Evolutionary conservation across 2,329 filamentous ascomycete genomes (phyloP), one percentile per base, ranked within the genome.

Genomic region (Stylonectria norvegica): DNA sequence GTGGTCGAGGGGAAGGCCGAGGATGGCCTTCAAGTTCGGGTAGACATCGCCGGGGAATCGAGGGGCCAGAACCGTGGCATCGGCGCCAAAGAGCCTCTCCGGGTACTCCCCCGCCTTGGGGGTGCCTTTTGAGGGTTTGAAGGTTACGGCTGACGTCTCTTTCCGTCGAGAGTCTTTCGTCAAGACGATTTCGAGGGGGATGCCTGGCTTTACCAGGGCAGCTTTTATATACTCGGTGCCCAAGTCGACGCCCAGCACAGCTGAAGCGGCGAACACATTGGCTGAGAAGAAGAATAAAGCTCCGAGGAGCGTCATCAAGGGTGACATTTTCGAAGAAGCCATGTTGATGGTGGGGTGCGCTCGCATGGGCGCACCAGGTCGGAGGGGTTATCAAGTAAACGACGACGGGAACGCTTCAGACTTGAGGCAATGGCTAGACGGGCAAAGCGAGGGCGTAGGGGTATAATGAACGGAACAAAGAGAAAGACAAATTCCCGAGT

Each of bases 221-320:
- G 91, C 91, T 72, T 97, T 98, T 71, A 98, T 86, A 70, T 95
- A 96, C 65, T 95, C 89, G 41, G 93, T 96, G 53, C 93, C 93
- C 39, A 98, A 76, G 67, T 98, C 93, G 57, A 98, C 79, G 49
- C 93, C 93, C 16, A 98, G 73, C 14, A 97, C 90, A 38, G 89
- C 88, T 7, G 88, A 71, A 35, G 69, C 68, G 18, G 76, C 77
- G 29, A 75, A 68, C 29, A 73, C 75, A 50, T 78, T 60, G 33
- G 60, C 49, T n/a, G 65, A 56, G 27, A 68, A 51, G 35, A 67
- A 50, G 36, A 67, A 58, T 38, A 66, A 39, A 38, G 58, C 61
- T 49, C 64, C 64, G 35, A 70, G 58, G 54, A 68, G 59, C 49
- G 63, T 56, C 50, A 57, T 59, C 54, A 70, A 50, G 28, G 65